A percentile compares a stretch with the other conserved stretches of the same genome.
Evolutionary conservation across 1,139 yeast species (phyloP).

Genomic region (Candida gigantensis): DNA sequence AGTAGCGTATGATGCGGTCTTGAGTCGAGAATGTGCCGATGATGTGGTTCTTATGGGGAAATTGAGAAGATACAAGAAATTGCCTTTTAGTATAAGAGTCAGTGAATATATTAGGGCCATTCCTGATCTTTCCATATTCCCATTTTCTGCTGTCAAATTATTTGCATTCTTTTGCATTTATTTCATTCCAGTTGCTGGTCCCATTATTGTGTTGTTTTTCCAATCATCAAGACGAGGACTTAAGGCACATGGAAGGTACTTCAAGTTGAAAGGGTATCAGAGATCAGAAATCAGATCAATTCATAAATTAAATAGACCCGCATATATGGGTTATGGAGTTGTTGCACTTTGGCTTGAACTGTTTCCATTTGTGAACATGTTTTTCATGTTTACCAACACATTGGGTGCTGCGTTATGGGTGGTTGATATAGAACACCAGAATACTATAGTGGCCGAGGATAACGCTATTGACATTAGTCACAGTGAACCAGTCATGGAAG

Average conservation of each 20-base stretch:
- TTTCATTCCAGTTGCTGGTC: conserved; percentile 64
- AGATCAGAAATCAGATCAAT: conserved; percentile 35
- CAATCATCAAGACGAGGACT: conserved; percentile 63
- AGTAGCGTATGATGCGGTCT: conserved; percentile 57
- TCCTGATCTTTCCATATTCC: conserved; percentile 26
- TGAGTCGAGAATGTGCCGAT: conserved; percentile 51
- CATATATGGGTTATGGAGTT: conserved; percentile 56
- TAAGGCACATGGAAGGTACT: conserved; percentile 59
- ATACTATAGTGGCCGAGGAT: conserved; percentile 5
- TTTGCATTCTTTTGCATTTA: conserved; percentile 38
- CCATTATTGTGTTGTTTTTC: conserved; percentile 51
- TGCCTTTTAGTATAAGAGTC: conserved; percentile 29
- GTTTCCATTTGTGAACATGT: conserved; percentile 59
- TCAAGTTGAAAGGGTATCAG: conserved; percentile 55
- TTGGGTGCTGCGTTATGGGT: conserved; percentile 80
- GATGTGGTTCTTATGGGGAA: conserved; percentile 48
- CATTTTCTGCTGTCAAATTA: conserved; percentile 29
- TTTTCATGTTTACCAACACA: conserved; percentile 66
- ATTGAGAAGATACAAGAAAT: conserved; percentile 29
- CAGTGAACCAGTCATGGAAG: not conserved
- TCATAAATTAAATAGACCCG: conserved; percentile 31
- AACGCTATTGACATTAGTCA: not conserved
- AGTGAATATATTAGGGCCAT: conserved; percentile 24
- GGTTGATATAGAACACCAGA: conserved; percentile 28
- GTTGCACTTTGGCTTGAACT: conserved; percentile 58